These are phyloP conservation scores for Canna indica DNA, from an alignment of 176 grass and related monocot genomes.

Conservation along the genomic window DNA sequence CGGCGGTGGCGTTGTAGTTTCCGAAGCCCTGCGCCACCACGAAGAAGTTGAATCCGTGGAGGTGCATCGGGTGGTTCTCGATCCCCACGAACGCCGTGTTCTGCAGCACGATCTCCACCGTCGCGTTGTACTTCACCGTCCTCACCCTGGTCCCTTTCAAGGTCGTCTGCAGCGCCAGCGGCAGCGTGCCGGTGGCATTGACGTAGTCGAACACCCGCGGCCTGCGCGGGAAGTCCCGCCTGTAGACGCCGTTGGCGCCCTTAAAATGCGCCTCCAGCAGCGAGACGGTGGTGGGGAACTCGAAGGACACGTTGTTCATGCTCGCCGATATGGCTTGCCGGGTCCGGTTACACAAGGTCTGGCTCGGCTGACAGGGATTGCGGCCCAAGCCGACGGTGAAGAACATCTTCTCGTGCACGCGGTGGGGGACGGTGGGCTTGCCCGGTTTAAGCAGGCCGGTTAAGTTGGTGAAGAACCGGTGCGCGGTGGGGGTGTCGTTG, in stretches of 20 bases:
- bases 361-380: conserved; percentile 15
- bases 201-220: conserved; percentile 41
- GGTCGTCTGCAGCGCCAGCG: conserved; percentile 24
- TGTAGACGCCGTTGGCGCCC: conserved; percentile 29
- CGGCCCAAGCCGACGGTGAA: conserved; percentile 36
- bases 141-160: conserved; percentile 32
- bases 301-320: conserved; percentile 74
- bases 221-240: conserved; percentile 45
- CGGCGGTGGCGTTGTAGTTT: conserved; percentile 27
- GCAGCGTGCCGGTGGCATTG: background rate
- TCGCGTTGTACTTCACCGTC: conserved; percentile 33
- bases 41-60: conserved; percentile 60
- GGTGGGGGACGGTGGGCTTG: conserved; percentile 27
- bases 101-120: conserved; percentile 65
- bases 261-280: conserved; percentile 32
- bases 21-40: conserved; percentile 55
- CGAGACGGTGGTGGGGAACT: conserved; percentile 27
- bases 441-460: conserved; percentile 29
- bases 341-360: conserved; percentile 22
- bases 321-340: conserved; percentile 8
- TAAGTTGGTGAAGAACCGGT: conserved; percentile 39
- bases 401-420: conserved; percentile 47
- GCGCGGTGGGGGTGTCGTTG: conserved; percentile 26
- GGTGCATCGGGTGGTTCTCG: conserved; percentile 68
- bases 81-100: conserved; percentile 44